Conservation (phyloP, 768 basidiomycete genomes). For the Tephrocybe rancida region DNA sequence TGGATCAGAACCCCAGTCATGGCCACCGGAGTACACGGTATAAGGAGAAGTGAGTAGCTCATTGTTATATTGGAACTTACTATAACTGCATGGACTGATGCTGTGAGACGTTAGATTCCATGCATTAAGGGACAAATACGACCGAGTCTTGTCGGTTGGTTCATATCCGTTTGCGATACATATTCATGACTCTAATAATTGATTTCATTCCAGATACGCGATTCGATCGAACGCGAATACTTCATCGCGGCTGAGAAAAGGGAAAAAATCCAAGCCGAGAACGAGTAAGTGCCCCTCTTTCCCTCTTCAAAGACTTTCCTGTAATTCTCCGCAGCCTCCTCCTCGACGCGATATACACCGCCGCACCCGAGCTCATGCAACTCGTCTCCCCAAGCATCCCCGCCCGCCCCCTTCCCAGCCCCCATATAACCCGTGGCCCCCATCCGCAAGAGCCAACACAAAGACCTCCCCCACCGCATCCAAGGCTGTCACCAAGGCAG, state of each 20-base stretch:
- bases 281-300: slow-evolving; percentile 38
- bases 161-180: neutral
- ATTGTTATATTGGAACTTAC: neutral
- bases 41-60: slow-evolving; percentile 11
- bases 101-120: slow-evolving; percentile 39
- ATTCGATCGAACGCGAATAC: slow-evolving; percentile 38
- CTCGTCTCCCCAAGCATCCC: slow-evolving; percentile 2
- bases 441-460: no score
- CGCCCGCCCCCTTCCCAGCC: neutral
- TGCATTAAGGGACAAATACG: slow-evolving; percentile 46
- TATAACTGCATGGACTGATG: neutral
- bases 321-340: slow-evolving; percentile 29
- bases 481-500: neutral
- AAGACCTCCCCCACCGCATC: neutral
- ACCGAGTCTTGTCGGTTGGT: slow-evolving; percentile 39
- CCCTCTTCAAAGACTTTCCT: neutral
- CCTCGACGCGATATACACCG: slow-evolving; percentile 33
- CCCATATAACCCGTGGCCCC: neutral
- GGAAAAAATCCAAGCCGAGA: slow-evolving; percentile 50
- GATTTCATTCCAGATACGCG: slow-evolving; percentile 34
- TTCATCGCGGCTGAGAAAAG: slow-evolving; percentile 40
- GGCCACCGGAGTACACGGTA: slow-evolving; percentile 11
- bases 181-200: neutral
- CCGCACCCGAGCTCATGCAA: slow-evolving; percentile 16
- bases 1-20: neutral